Evolutionary conservation across 2,329 filamentous ascomycete genomes (phyloP).

Genomic region (Metarhizium anisopliae): DNA sequence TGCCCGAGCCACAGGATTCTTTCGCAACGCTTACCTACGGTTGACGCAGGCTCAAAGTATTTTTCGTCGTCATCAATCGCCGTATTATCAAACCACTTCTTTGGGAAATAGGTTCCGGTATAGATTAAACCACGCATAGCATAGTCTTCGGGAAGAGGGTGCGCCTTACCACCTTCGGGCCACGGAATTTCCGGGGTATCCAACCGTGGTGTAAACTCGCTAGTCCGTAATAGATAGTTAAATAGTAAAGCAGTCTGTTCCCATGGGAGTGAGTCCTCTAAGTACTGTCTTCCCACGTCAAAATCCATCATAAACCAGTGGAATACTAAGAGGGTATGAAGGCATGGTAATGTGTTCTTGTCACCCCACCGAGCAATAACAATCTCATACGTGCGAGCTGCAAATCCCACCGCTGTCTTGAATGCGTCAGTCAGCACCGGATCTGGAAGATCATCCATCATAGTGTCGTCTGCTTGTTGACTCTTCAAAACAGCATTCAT

Average conservation of each 20-base stretch:
- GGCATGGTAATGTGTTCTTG: constrained; percentile 49
- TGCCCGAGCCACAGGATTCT: constrained; percentile 51
- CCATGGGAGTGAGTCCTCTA: constrained; percentile 42
- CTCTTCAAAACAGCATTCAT: constrained; percentile 27
- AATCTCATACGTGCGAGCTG: constrained; percentile 33
- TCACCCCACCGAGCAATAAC: constrained; percentile 46
- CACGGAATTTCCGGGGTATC: constrained; percentile 37
- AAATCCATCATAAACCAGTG: constrained; percentile 33
- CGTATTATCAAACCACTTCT: constrained; percentile 47
- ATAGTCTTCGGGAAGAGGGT: constrained; percentile 62
- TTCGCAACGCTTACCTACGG: constrained; percentile 46
- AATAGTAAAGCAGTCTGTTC: constrained; percentile 27
- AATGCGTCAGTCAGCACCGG: constrained; percentile 18
- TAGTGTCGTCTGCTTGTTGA: constrained; percentile 13
- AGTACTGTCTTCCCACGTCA: constrained; percentile 1
- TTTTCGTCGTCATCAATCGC: constrained; percentile 60
- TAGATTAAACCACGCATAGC: constrained; percentile 55
- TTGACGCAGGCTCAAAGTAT: constrained; percentile 51
- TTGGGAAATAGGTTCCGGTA: constrained; percentile 48
- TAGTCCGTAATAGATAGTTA: constrained; percentile 23
- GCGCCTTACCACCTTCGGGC: constrained; percentile 30
- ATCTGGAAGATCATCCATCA: constrained; percentile 12
- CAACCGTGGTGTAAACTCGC: constrained; percentile 25
- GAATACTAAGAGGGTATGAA: constrained; percentile 55
- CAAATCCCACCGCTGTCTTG: constrained; percentile 29